phyloP scores from a whole-genome alignment of 148 eudicot species.

The Amaranthus hypochondriacus region DNA sequence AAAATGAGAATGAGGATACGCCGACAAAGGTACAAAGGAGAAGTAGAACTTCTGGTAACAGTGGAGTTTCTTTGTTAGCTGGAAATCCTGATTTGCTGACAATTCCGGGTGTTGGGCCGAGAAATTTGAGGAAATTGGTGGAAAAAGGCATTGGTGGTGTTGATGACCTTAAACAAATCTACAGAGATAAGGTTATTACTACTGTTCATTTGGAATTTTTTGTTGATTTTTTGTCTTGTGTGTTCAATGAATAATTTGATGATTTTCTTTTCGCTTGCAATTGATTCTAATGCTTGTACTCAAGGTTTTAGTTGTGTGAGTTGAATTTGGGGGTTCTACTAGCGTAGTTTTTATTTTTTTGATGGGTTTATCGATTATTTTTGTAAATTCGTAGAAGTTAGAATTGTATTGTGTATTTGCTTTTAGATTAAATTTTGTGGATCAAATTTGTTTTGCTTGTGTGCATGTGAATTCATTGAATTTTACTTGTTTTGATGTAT shows the following conservation, averaged over 20 bases:
- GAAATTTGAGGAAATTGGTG: slow-evolving; percentile 83
- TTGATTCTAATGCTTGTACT: background rate
- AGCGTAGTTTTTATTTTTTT: too few relatives aligned
- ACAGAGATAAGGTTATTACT: slow-evolving; percentile 61
- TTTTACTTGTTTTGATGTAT: background rate
- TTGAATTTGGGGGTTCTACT: background rate
- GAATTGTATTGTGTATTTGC: too few relatives aligned
- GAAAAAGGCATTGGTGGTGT: slow-evolving; percentile 83
- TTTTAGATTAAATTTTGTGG: background rate
- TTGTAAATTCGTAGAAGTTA: too few relatives aligned
- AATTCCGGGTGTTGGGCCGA: slow-evolving; percentile 97
- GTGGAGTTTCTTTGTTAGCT: slow-evolving; percentile 7
- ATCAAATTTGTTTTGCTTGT: background rate
- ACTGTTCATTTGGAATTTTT: background rate
- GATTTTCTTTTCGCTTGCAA: too few relatives aligned
- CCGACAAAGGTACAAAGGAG: slow-evolving; percentile 41
- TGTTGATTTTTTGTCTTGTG: background rate
- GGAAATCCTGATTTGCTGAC: slow-evolving; percentile 71
- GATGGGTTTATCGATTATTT: too few relatives aligned
- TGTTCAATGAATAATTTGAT: background rate
- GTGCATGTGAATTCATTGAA: background rate
- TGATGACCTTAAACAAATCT: slow-evolving; percentile 73
- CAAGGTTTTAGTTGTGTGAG: background rate
- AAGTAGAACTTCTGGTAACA: slow-evolving; percentile 31
- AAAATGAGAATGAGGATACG: slow-evolving; percentile 22